Base-by-base conservation (phyloP, 345 rosid genomes). In the Lumnitzera racemosa region DNA sequence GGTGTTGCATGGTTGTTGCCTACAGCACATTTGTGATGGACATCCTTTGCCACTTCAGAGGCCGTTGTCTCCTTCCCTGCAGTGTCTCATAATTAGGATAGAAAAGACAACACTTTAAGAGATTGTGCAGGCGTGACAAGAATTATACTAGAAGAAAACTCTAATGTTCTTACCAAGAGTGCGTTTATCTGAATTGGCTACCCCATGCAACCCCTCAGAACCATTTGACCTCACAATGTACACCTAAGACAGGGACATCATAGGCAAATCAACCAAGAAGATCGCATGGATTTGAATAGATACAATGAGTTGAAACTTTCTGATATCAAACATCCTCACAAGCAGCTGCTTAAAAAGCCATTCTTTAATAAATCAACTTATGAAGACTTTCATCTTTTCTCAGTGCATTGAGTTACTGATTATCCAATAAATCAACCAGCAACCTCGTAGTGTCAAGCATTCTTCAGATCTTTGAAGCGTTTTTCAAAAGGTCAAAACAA, bases 171-270 rank as follows among this genome's bases (percentile, higher is more conserved):
- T 15, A 11, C 29, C 55, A 20, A 58, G 58, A 63, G 25, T 2
- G 55, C 56, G 55, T 43, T 27, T 54, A 53, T 50, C 43, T 47
- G 5, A 51, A 17, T 15, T 15, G 17, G 57, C 20, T 62, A 31
- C 67, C 15, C 51, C 72, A 51, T 66, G 58, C 15, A 11, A 55
- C 61, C 50, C 41, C n/a, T 43, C 12, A 10, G 63, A 53, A 60
- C 7, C 50, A 23, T 64, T 66, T 46, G 62, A 70, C 59, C 73
- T 76, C 62, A 79, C 76, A 15, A 79, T 48, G 59, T 74, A 76
- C 46, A 76, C 84, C 84, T 80, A 61, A 58, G 16, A 23, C 16
- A 51, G 16, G 43, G 24, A 51, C 24, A 15, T 23, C 16, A 15
- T n/a, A 23, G 20, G 24, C 24, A n/a, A 15, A 51, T 51, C 53